Evolutionary conservation across 2,329 filamentous ascomycete genomes (phyloP).

Genomic region (Camptophora hylomeconis): DNA sequence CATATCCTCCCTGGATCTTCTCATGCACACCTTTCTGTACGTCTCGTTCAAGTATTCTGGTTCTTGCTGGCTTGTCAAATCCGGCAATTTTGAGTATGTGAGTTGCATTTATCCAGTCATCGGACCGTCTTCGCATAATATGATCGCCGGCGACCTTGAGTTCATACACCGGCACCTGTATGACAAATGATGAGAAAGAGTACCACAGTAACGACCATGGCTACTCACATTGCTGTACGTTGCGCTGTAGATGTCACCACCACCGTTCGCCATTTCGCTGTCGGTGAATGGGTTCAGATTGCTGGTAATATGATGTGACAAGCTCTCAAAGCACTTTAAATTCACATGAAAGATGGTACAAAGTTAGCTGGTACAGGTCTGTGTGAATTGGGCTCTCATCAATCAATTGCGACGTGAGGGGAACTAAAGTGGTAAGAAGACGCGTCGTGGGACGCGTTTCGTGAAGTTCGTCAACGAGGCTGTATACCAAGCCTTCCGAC

Average conservation of each 20-base stretch:
- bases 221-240: conserved; percentile 49
- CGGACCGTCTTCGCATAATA: conserved; percentile 87
- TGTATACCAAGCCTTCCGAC: too few relatives aligned
- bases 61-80: conserved; percentile 92
- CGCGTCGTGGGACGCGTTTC: conserved; percentile 3
- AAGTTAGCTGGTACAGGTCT: too few relatives aligned
- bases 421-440: too few relatives aligned
- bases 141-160: conserved; percentile 74
- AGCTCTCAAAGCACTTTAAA: too few relatives aligned
- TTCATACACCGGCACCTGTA: conserved; percentile 88
- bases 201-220: conserved; percentile 8
- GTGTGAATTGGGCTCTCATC: too few relatives aligned
- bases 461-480: too few relatives aligned
- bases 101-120: conserved; percentile 99
- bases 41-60: conserved; percentile 86
- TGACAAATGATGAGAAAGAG: too few relatives aligned
- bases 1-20: conserved; percentile 96
- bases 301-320: too few relatives aligned
- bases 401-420: too few relatives aligned
- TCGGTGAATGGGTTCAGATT: too few relatives aligned
- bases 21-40: conserved; percentile 94
- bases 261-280: conserved; percentile 17
- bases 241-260: conserved; percentile 45
- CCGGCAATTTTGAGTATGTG: conserved; percentile 95
- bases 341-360: too few relatives aligned